Base-by-base conservation (phyloP, 139 green algal species). In the Haematococcus sp. region DNA sequence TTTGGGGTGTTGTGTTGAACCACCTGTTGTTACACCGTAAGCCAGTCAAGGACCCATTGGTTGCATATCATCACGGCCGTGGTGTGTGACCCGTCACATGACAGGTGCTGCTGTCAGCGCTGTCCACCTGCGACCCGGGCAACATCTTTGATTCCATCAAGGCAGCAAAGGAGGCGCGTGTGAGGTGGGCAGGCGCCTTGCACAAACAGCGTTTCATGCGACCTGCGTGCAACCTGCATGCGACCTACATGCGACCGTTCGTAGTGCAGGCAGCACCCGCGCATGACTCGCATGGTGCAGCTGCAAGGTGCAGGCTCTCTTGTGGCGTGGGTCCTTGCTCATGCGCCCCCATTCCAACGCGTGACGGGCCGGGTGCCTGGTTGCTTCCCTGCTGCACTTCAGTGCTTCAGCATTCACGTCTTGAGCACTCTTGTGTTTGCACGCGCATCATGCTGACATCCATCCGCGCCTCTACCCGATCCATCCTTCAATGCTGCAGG, bases 111-210 rank as follows among this genome's bases (percentile, higher is more conserved):
- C 84, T 95, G 55, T 85, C 94, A 1, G 88, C 85, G 2, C 84
- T 99, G 17, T 86, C 79, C 51, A 97, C 86, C 0, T 97, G 92
- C 71, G 95, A 99, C 87, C 94, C 95, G 2, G 93, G 93, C n/a
- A 87, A 94, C 72, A 84, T 99, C n/a, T 74, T 84, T 30, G 84
- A 81, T 27, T 81, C 74, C 72, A 91, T 98, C n/a, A 78, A 86
- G 58, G 66, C 79, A 46, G 63, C 51, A 51, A 82, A 77, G 70
- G 77, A 85, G 9, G 70, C 73, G 2, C 71, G 84, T 23, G 78
- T 85, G 70, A 79, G 61, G 76, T 94, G 71, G 73, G 58, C 35
- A 3, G 15, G 16, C 9, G 22, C 4, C 22, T 13, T 28, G 23
- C 54, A 28, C 11, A 5, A 20, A 5, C 58, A 65, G 17, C 17